Evolutionary conservation across 305 asterid genomes (phyloP), one percentile per base, ranked within the genome.

Genomic region (Rubia peregrina): DNA sequence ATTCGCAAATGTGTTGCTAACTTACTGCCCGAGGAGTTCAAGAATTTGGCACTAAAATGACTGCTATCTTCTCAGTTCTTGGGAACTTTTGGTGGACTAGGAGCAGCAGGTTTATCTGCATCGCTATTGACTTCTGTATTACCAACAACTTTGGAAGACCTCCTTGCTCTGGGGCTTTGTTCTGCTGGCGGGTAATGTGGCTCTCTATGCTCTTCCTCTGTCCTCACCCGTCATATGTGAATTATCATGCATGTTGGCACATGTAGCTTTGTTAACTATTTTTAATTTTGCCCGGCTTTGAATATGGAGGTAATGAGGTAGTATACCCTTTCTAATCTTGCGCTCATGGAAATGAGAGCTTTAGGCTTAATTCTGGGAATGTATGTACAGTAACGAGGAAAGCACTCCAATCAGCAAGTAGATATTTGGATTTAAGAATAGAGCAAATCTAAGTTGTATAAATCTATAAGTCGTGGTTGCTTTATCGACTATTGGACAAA

Each of bases 31-130:
- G 40, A 61, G 55, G 59, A 51, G 59, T 5, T 51, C 7, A 17
- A 16, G 59, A 17, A 51, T 51, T 5, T 68, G 51, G 69, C 68
- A 65, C 65, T 73, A 73, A 60, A n/a, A 42, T 56, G 63, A 68
- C 36, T 70, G 56, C 17, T 67, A 78, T 66, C 71, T 66, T 78
- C 81, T 78, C 96, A 95, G 98, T 84, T 92, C 75, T 70, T 92
- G 83, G 90, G 86, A 61, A 83, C 96, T 76, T 87, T 82, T 75
- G 97, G 99, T 63, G 96, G 98, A 69, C 82, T 95, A 55, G 99
- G 97, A 65, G 91, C 88, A 73, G 98, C 99, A 61, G 97, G 96
- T 77, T 80, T 95, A 65, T 92, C 96, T 71, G 98, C 98, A 46
- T 91, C 98, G 8, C 95, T 91, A 66, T 77, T 95, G 82, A 91